These are phyloP conservation scores for Lichtheimia ornata DNA, from an alignment of 371 early-diverging fungal species.

Conservation along the genomic window DNA sequence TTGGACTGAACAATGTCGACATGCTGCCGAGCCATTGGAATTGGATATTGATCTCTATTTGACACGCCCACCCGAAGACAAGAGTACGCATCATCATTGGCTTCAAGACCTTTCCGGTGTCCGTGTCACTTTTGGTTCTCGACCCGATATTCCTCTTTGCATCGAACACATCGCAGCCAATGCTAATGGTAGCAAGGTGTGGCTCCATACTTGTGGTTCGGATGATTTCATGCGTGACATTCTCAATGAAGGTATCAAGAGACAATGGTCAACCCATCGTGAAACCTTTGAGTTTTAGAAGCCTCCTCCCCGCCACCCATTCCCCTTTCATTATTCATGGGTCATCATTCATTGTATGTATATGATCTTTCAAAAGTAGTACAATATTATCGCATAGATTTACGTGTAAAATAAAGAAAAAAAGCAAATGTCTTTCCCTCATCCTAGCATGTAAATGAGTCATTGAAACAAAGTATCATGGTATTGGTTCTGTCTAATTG, in stretches of 20 bases:
- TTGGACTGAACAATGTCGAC: constrained; percentile 24
- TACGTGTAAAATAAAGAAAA: too few relatives aligned
- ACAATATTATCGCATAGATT: too few relatives aligned
- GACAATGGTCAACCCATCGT: constrained; percentile 33
- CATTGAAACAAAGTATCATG: too few relatives aligned
- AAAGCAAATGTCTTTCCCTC: too few relatives aligned
- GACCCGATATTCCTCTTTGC: constrained; percentile 25
- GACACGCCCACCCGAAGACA: constrained; percentile 27
- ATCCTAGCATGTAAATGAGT: too few relatives aligned
- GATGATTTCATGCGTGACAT: constrained; percentile 34
- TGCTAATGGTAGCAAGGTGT: constrained; percentile 14
- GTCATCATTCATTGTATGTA: too few relatives aligned
- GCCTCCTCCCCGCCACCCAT: too few relatives aligned
- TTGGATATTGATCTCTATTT: constrained; percentile 34
- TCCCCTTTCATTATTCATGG: too few relatives aligned
- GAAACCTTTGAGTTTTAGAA: constrained; percentile 49
- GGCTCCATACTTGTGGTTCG: constrained; percentile 42
- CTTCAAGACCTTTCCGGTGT: constrained; percentile 6
- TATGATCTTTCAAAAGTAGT: too few relatives aligned
- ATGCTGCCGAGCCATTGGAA: constrained; percentile 23
- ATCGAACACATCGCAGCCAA: constrained; percentile 27
- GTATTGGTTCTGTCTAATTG: too few relatives aligned
- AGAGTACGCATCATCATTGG: constrained; percentile 13
- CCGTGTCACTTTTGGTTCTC: constrained; percentile 20
- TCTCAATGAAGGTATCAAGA: constrained; percentile 31